These are phyloP conservation scores for Graphiopsis chlorocephala DNA, from an alignment of 2,329 filamentous ascomycete genomes.

Conservation along the genomic window DNA sequence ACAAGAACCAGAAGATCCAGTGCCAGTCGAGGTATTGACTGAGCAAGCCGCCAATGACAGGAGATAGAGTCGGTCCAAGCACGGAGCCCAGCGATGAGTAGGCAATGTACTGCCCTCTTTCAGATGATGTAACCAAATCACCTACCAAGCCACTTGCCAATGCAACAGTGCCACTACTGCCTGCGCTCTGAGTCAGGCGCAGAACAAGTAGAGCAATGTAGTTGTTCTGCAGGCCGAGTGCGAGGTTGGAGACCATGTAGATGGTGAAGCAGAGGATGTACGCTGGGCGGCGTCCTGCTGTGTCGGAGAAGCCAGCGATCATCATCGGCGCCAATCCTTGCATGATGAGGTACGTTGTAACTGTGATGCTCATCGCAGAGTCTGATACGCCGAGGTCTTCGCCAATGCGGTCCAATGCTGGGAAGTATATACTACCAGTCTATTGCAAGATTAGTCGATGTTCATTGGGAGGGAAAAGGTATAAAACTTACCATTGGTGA, in stretches of 20 bases:
- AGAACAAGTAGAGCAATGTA: conserved; percentile 55
- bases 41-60: conserved; percentile 63
- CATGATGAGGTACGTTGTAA: conserved; percentile 48
- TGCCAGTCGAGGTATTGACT: conserved; percentile 63
- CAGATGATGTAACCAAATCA: conserved; percentile 65
- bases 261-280: conserved; percentile 34
- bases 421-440: conserved; percentile 41
- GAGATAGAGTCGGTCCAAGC: conserved; percentile 50
- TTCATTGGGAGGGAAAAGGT: background rate
- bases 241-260: conserved; percentile 36
- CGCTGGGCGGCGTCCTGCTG: conserved; percentile 33
- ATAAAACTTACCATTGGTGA: conserved; percentile 23
- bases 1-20: conserved; percentile 65
- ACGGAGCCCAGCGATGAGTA: conserved; percentile 59
- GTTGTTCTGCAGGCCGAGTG: conserved; percentile 34
- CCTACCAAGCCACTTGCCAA: conserved; percentile 69
- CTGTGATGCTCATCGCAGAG: conserved; percentile 49
- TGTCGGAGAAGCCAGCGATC: conserved; percentile 32
- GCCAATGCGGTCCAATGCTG: conserved; percentile 37
- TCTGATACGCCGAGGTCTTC: conserved; percentile 40
- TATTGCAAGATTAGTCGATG: background rate
- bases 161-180: conserved; percentile 68
- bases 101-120: conserved; percentile 72
- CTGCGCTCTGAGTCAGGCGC: conserved; percentile 61
- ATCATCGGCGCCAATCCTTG: conserved; percentile 35